Evolutionary conservation across 306 rosid genomes (phyloP), one percentile per base, ranked within the genome.

Genomic region (peach (Prunus persica)): DNA sequence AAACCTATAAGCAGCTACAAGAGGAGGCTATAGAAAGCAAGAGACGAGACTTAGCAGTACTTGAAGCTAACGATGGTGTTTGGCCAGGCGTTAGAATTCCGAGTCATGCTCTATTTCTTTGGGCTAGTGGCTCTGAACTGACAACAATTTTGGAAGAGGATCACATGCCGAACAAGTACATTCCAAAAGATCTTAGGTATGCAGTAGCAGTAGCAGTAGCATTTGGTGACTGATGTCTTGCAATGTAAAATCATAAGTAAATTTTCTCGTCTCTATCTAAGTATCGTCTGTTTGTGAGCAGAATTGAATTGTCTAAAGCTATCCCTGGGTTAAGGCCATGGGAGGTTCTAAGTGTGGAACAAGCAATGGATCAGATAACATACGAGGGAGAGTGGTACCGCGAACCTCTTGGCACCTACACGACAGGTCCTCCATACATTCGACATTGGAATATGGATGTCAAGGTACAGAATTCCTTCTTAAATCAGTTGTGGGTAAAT

Each of bases 71-170:
- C 52, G 93, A 72, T 58, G 97, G 97, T 54, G 27, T 92, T 77
- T 95, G 99, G 97, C 99, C 99, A 2, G 97, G 98, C 50, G 97
- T 83, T 74, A 87, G 87, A 90, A 92, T 69, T 77, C 97, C 99
- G n/a, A 90, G 97, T 76, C 92, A 95, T 84, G 92, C 93, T 9
- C 78, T 92, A 46, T 95, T 95, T 85, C 97, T 95, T 79, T 95
- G 99, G 99, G 97, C 99, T 79, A 87, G 99, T 81, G 99, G 99
- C 76, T 68, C 97, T 75, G 97, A 95, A 78, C 79, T 92, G 73
- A 95, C 97, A 45, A 72, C 92, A 68, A 78, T 84, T 34, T 79
- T 95, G 84, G 97, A 90, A 83, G 75, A 84, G 82, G 98, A 95
- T 82, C 99, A 95, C 87, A 92, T 92, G 97, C 99, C 99, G 76